Evolutionary conservation across 2,329 filamentous ascomycete species (phyloP).

Genomic region (Nothophoma quercina): DNA sequence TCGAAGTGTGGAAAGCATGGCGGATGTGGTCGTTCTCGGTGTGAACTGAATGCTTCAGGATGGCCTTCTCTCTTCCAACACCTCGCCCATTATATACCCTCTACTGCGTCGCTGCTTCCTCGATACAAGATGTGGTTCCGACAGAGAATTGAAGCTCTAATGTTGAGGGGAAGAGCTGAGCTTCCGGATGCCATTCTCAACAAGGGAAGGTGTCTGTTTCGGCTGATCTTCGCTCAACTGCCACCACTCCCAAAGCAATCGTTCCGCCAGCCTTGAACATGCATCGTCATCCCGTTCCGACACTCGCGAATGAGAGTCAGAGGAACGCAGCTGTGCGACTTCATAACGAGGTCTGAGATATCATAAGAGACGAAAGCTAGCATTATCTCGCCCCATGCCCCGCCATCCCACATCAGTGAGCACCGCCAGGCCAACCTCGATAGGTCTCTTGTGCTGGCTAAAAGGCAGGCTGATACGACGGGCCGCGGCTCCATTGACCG

Average conservation of each 20-base stretch:
- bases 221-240: constrained; percentile 10
- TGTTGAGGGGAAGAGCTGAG: constrained; percentile 21
- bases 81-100: constrained; percentile 30
- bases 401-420: constrained; percentile 22
- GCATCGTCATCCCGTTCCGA: constrained; percentile 20
- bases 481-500: constrained; percentile 48
- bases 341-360: neutral
- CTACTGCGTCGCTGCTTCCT: constrained; percentile 13
- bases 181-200: constrained; percentile 31
- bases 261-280: constrained; percentile 26
- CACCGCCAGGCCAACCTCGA: constrained; percentile 10
- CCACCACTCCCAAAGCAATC: constrained; percentile 23
- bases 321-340: constrained; percentile 15
- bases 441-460: constrained; percentile 23
- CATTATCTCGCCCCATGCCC: constrained; percentile 25
- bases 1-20: constrained; percentile 42
- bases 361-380: constrained; percentile 21
- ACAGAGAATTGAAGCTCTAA: constrained; percentile 23
- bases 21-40: constrained; percentile 11
- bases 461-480: constrained; percentile 47
- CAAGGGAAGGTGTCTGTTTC: constrained; percentile 19
- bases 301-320: constrained; percentile 21
- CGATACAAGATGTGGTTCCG: constrained; percentile 23
- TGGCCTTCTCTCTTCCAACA: constrained; percentile 19
- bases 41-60: constrained; percentile 13